Evolutionary conservation across 2,329 filamentous ascomycete genomes (phyloP), one percentile per base, ranked within the genome.

Genomic region (Herpotrichia juniperi): DNA sequence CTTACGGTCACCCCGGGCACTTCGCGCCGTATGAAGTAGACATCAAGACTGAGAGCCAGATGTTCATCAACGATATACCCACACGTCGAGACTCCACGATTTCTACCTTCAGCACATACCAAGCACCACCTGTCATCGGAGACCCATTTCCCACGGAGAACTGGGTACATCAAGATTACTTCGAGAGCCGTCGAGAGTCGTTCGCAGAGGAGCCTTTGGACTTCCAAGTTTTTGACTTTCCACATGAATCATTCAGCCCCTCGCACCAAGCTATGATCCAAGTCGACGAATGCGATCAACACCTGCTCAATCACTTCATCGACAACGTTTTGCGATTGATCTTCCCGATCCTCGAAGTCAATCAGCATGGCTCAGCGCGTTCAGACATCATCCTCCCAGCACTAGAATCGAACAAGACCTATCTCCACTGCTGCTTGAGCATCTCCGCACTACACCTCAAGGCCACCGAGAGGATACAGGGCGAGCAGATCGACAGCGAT

Each of bases 371-470:
- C 32, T 90, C 88, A 1, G 87, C 91, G 31, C 85, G 88, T 55
- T 87, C 90, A 2, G 89, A 94, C 64, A 84, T 96, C 55, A 88
- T 97, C 61, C 83, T 97, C 14, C 91, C 90, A 4, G 90, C 93
- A 7, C 82, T 99, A 28, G 90, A 96, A 72, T 89, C 84, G 63
- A 99, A 97, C 83, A 93, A 90, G 74, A 89, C 87, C 61, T 99
- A 97, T 74, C 83, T 97, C 26, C 93, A 97, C 80, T 97, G 93
- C 79, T 97, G 93, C 76, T 81, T 99, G 56, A 96, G 91, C 79
- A 91, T 96, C 54, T 87, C 94, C 8, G 93, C 93, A 2, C 90
- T 96, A 69, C 94, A 99, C 76, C 86, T 90, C 76, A 97, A 97
- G 80, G 86, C 88, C 2, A 89, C 88, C 0, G 83, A 87, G 68